phyloP scores from a whole-genome alignment of 2,329 filamentous ascomycete genomes.

The Coleophoma crateriformis region DNA sequence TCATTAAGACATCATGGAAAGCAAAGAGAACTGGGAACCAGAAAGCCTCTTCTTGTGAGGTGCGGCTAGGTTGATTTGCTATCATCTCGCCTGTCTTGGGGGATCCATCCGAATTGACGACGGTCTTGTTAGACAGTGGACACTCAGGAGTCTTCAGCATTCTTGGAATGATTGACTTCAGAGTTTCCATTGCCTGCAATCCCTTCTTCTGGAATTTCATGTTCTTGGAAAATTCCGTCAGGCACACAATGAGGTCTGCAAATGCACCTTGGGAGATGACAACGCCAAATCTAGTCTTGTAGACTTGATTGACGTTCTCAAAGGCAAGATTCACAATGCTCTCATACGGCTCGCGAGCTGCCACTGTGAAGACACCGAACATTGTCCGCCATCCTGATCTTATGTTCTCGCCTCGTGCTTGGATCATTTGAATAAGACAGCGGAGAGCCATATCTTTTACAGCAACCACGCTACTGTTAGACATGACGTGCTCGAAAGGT shows the following conservation, averaged over 20 bases:
- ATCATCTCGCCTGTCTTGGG: conserved; percentile 31
- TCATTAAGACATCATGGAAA: conserved; percentile 99
- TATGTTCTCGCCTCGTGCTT: conserved; percentile 93
- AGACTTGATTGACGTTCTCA: conserved; percentile 93
- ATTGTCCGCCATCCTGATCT: conserved; percentile 98
- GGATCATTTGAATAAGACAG: conserved; percentile 98
- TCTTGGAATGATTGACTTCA: conserved; percentile 88
- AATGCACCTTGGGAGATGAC: conserved; percentile 97
- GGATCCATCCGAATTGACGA: conserved; percentile 29
- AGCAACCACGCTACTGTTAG: conserved; percentile 82
- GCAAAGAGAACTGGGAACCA: conserved; percentile 99
- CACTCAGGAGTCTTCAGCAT: conserved; percentile 97
- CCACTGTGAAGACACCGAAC: conserved; percentile 98
- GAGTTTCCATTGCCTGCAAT: conserved; percentile 85
- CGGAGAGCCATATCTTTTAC: conserved; percentile 97
- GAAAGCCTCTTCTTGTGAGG: conserved; percentile 92
- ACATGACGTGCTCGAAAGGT: conserved; percentile 95
- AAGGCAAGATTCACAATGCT: conserved; percentile 95
- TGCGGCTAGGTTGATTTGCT: conserved; percentile 61
- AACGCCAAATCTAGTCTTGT: conserved; percentile 90
- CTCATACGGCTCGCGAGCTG: conserved; percentile 88
- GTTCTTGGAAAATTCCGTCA: conserved; percentile 99
- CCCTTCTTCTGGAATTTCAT: conserved; percentile 98
- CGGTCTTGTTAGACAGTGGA: conserved; percentile 66
- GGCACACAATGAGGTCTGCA: conserved; percentile 88